Base-by-base conservation (phyloP, 495 filamentous ascomycete genomes). In the Chaetomium tenue region DNA sequence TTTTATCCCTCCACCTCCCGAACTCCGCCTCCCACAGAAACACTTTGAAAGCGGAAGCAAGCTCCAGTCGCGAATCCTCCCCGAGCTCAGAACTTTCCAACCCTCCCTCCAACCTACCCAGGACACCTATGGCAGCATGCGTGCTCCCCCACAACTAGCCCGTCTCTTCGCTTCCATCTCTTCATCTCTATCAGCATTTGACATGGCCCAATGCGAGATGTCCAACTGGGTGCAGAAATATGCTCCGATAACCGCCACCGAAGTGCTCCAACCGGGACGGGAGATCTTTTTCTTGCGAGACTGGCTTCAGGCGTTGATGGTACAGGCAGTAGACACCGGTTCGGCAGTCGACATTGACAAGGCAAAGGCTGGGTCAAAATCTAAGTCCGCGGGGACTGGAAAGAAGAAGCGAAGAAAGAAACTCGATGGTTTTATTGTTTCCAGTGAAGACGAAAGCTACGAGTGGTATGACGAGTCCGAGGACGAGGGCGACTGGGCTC, bases 151-250 rank as follows among this genome's bases (percentile, higher is more conserved):
- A 0, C 85, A 86, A 16, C 76, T 93, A n/a, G 58, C 73, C 0
- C 83, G 81, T 13, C 77, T 91, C 3, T 89, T 88, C 61, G 69
- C 81, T 2, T 81, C 78, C 6, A 82, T 98, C 23, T 71, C 76
- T 20, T 79, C 75, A 3, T 81, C 83, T 0, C 79, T 91, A 18
- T 91, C 87, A 1, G 87, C 94, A 18, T 97, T 94, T 70, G 95
- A 99, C 75, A 84, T 73, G 66, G 88, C 84, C 20, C 79, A 84
- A 47, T 96, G 88, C 67, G 94, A 98, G 68, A 81, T 77, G 0
- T 78, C 81, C 28, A 76, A 86, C 47, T 99, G 95, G 95, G 69
- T 78, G 2, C 87, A 92, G 33, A 99, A 99, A 68, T 97, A 97
- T 78, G 86, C 91, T 1, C 95, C 95, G 0, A 77, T 70, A 33